Base-by-base conservation (phyloP, 306 rosid genomes). In the Malus sieversii region DNA sequence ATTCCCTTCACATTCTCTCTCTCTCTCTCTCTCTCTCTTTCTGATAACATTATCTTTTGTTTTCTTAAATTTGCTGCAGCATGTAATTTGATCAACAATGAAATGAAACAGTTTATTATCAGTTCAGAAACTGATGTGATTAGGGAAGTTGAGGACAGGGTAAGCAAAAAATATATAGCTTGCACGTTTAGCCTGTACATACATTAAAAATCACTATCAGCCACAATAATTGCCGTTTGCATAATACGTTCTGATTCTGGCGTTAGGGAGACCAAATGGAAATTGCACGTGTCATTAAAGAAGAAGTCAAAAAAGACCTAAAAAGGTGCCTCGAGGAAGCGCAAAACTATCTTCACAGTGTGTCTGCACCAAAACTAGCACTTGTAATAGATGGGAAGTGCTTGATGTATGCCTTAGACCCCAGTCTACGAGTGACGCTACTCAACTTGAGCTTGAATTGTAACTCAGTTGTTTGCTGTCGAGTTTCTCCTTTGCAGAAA, bases 341-440 rank as follows among this genome's bases (percentile, higher is more conserved):
- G 70, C 91, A 87, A 61, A 81, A 76, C 77, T 79, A 77, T 81
- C 85, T 90, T 72, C 85, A 48, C 72, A 78, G 87, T 18, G 7
- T 65, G 35, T 68, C 92, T 84, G 87, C 90, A 78, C 97, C 96
- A 75, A 95, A 95, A 73, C 81, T 95, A 73, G 92, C 98, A 29
- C 97, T 95, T 76, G 92, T 95, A 71, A 95, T 95, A 75, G 98
- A 95, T 85, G 98, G 98, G 59, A 95, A 95, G 70, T 90, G 98
- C 81, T 76, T 95, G 83, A 92, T 89, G 97, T 91, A 95, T 86
- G 98, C 98, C 64, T 82, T 95, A 83, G 98, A 95, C 80, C 93
- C 97, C 72, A 89, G 79, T 85, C 86, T 89, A 78, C 86, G 98
- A 75, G 97, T 83, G 90, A 90, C 77, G 82, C 89, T 95, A 16